A percentile compares a stretch with the other conserved stretches of the same genome.
phyloP scores from a whole-genome alignment of 495 filamentous ascomycete genomes.

The Endocarpon pusillum region DNA sequence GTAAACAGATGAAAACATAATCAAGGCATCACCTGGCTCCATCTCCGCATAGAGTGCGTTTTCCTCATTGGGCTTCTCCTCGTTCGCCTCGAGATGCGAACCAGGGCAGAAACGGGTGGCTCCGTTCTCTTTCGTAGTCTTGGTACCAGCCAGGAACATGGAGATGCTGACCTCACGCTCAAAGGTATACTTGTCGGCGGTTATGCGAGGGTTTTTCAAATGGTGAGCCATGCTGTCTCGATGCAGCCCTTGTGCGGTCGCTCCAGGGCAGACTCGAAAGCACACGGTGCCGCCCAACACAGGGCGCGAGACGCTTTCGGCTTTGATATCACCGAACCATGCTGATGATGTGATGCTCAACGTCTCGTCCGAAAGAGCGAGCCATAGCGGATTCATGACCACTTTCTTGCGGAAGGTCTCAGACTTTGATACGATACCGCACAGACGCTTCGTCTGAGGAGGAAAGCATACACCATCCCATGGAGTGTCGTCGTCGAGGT shows the following conservation, averaged over 20 bases:
- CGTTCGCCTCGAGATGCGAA: constrained; percentile 18
- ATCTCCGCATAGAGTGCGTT: constrained; percentile 16
- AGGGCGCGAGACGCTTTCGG: constrained; percentile 12
- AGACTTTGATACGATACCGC: constrained; percentile 13
- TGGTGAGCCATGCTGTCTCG: constrained; percentile 19
- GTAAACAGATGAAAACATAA: constrained; percentile 22
- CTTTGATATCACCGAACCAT: constrained; percentile 11
- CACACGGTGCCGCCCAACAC: constrained; percentile 11
- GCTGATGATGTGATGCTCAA: constrained; percentile 12
- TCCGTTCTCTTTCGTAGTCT: constrained; percentile 21
- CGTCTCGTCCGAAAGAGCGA: constrained; percentile 10
- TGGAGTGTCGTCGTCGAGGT: neutral
- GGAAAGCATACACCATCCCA: constrained; percentile 6
- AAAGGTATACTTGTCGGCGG: constrained; percentile 7
- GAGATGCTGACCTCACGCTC: constrained; percentile 15
- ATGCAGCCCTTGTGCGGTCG: constrained; percentile 17
- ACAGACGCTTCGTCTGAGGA: constrained; percentile 16
- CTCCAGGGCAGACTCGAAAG: constrained; percentile 18
- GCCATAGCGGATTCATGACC: constrained; percentile 14
- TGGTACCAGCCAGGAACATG: constrained; percentile 19
- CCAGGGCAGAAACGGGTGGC: constrained; percentile 27
- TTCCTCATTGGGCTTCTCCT: constrained; percentile 8
- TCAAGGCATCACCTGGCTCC: constrained; percentile 20
- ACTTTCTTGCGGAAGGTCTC: constrained; percentile 13
- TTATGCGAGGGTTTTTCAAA: constrained; percentile 4